Conservation (phyloP, 176 grass and related monocot species). For the Triticum dicoccoides region DNA sequence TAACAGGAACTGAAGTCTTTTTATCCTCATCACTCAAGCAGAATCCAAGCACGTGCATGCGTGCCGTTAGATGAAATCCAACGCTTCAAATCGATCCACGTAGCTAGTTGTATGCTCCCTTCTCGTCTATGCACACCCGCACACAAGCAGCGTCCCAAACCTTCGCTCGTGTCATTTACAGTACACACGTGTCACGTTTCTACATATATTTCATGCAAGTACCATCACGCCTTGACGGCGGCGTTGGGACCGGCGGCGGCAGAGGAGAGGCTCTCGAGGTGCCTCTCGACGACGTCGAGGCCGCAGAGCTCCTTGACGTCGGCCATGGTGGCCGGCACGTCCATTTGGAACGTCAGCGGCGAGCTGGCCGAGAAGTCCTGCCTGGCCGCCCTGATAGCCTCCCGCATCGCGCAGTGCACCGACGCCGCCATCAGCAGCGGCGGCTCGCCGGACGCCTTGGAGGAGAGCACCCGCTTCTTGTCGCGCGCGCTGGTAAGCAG, state of each 20-base stretch:
- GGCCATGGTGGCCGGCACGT: constrained; percentile 84
- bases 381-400: constrained; percentile 76
- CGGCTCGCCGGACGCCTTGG: constrained; percentile 88
- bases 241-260: too few relatives aligned
- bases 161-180: background rate
- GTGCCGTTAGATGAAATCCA: background rate
- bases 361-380: constrained; percentile 43
- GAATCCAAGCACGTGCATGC: background rate
- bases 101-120: background rate
- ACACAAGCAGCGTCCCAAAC: background rate
- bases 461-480: constrained; percentile 69
- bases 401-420: constrained; percentile 89
- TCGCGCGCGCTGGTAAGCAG: constrained; percentile 62
- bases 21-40: background rate
- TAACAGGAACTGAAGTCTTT: too few relatives aligned
- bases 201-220: too few relatives aligned
- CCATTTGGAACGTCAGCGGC: constrained; percentile 56
- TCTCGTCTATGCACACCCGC: background rate
- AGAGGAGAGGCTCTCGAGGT: constrained; percentile 45
- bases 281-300: constrained; percentile 78
- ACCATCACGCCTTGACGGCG: background rate
- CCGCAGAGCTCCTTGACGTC: constrained; percentile 91
- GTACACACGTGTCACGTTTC: too few relatives aligned
- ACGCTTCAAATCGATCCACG: background rate
- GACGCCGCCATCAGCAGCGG: constrained; percentile 80